Base-by-base conservation (phyloP, 495 filamentous ascomycete genomes). In the Usnea hakonensis region DNA sequence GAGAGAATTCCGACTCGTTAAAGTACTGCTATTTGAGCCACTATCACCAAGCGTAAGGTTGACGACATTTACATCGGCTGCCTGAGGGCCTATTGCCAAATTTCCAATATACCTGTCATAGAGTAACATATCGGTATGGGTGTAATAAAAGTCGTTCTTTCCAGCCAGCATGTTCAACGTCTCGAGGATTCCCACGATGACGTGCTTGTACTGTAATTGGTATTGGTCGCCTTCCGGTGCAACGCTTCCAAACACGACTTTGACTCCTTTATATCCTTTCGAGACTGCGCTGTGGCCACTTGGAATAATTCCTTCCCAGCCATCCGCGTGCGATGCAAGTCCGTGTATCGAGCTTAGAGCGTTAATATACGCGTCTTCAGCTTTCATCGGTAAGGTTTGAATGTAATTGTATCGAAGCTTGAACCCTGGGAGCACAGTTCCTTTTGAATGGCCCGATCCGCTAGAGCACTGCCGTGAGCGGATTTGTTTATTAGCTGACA, bases 401-500 rank as follows among this genome's bases (percentile, higher is more conserved):
- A 9, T 9, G 1, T 3, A 19, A 19, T 11, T 19, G 0, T 30
- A 2, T 2, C 2, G 4, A 1, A 6, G 0, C 1, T 19, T 19
- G 28, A 52, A 52, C 26, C 48, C 48, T 2, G 48, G 28, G 7
- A 32, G 1, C 14, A 33, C 48, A 19, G 13, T 1, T 9, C 19
- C 10, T 19, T 3, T 16, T 19, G 2, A 8, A 7, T 17, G 23
- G 14, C 2, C 2, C 26, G 14, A 19, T 19, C 14, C 26, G 28
- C 48, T 52, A 19, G 5, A 2, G 32, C 3, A 0, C 1, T 1
- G 7, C 2, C 4, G 3, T 19, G 17, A 32, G 5, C 16, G 9
- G 1, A n/a, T 21, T 13, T 43, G 16, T 10, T 2, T 17, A 0
- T 30, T 13, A 13, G 19, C 11, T 26, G 21, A 3, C 2, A 46